Evolutionary conservation across 1,139 yeast genomes (phyloP).

Genomic region (Yamadazyma triangularis): DNA sequence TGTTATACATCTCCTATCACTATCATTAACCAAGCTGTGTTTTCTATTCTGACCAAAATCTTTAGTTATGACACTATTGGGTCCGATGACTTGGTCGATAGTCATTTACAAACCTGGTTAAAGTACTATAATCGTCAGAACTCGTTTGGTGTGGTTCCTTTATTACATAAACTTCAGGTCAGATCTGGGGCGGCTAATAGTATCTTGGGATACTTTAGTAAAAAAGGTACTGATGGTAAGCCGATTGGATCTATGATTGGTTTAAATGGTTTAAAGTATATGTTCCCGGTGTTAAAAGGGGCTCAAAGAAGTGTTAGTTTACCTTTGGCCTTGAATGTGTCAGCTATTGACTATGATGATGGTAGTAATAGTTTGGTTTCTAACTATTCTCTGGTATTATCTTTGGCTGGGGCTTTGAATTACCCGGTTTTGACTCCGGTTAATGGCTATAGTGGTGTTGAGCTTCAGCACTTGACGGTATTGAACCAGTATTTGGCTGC

Average conservation of each 20-base stretch:
- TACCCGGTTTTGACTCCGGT: constrained; percentile 74
- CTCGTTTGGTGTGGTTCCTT: constrained; percentile 54
- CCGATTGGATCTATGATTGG: constrained; percentile 58
- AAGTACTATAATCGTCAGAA: constrained; percentile 47
- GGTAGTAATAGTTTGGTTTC: constrained; percentile 49
- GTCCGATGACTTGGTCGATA: constrained; percentile 56
- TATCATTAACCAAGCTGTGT: constrained; percentile 62
- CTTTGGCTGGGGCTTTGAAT: constrained; percentile 60
- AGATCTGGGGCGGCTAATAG: constrained; percentile 84
- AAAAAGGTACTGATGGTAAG: constrained; percentile 35
- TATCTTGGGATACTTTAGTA: constrained; percentile 64
- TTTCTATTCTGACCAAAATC: constrained; percentile 56
- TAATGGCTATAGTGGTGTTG: constrained; percentile 41
- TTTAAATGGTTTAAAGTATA: constrained; percentile 61
- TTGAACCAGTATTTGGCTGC: constrained; percentile 62
- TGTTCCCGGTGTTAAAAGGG: constrained; percentile 50
- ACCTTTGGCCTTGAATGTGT: constrained; percentile 68
- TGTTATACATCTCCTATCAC: constrained; percentile 60
- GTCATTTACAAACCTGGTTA: constrained; percentile 60
- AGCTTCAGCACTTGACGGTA: constrained; percentile 65
- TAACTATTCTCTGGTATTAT: constrained; percentile 63
- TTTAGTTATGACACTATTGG: constrained; percentile 71
- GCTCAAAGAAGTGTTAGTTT: constrained; percentile 34
- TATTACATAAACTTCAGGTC: constrained; percentile 59
- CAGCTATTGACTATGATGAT: constrained; percentile 66